Percentiles rank a stretch among this genome's conserved stretches.
Conservation (phyloP, 768 basidiomycete species). For the Xerocomellus amylosporus region DNA sequence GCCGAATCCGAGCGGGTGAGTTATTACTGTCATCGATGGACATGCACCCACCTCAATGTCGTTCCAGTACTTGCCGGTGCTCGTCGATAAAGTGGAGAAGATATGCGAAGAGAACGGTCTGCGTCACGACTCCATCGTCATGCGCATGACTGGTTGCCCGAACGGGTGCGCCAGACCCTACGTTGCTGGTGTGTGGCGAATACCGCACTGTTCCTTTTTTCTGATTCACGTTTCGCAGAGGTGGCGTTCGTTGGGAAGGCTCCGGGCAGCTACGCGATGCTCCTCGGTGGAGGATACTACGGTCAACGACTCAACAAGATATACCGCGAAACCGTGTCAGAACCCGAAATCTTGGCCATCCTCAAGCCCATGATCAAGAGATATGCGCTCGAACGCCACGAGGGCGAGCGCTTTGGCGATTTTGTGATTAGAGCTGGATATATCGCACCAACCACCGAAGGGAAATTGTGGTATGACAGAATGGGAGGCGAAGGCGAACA, state of each 20-base stretch:
- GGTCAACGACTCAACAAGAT: constrained; percentile 97
- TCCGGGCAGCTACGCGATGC: constrained; percentile 87
- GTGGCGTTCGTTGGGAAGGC: constrained; percentile 97
- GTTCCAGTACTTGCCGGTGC: constrained; percentile 82
- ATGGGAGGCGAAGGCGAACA: constrained; percentile 76
- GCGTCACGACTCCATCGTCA: constrained; percentile 91
- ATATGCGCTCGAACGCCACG: constrained; percentile 81
- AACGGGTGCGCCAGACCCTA: constrained; percentile 94
- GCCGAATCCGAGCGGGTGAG: constrained; percentile 71
- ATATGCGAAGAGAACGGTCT: constrained; percentile 93
- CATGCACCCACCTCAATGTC: constrained; percentile 35
- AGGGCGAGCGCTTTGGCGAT: constrained; percentile 94
- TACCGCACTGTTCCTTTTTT: not conserved
- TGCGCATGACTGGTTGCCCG: constrained; percentile 98
- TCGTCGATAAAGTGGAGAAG: constrained; percentile 92
- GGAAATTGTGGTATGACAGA: constrained; percentile 82
- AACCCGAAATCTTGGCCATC: constrained; percentile 88
- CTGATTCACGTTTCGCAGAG: constrained; percentile 46
- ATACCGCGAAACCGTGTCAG: constrained; percentile 86
- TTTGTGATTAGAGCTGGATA: constrained; percentile 91
- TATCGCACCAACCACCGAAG: constrained; percentile 80
- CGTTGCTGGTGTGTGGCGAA: constrained; percentile 60
- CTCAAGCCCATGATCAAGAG: constrained; percentile 91
- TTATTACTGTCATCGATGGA: not conserved
- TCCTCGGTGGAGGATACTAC: constrained; percentile 93